Evolutionary conservation across 2,329 filamentous ascomycete species (phyloP).

Genomic region (Apiospora kogelbergensis): DNA sequence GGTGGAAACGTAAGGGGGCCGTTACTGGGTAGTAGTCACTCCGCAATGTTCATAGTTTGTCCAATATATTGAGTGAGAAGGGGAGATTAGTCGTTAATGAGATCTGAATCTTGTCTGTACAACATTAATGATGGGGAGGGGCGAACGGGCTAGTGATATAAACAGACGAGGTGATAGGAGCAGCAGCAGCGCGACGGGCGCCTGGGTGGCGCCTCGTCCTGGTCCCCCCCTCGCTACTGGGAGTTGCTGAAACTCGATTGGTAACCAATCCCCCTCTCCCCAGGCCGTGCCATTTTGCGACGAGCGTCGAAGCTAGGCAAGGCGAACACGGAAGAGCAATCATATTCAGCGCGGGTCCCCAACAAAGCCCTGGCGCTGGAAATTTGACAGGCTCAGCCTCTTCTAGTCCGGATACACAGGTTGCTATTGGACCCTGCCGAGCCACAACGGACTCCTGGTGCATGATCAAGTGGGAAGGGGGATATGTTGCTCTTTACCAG

Average conservation of each 20-base stretch:
- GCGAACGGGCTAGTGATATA: background rate
- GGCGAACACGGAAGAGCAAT: background rate
- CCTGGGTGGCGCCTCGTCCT: background rate
- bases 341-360: background rate
- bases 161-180: background rate
- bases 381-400: background rate
- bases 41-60: background rate
- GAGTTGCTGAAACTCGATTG: background rate
- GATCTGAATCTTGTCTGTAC: background rate
- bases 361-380: conserved; percentile 5
- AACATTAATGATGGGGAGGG: background rate
- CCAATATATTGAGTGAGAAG: background rate
- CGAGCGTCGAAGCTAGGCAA: background rate
- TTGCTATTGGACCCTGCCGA: conserved; percentile 1
- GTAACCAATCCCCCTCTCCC: background rate
- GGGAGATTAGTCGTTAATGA: background rate
- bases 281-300: background rate
- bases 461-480: background rate
- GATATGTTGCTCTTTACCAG: background rate
- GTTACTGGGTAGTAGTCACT: background rate
- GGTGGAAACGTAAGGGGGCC: background rate
- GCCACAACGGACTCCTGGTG: background rate
- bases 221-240: background rate
- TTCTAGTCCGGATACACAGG: background rate
- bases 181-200: background rate